Percentiles rank a stretch among this genome's conserved stretches.
Conservation (phyloP, 176 grass and related monocot genomes). For the Paspalum notatum region DNA sequence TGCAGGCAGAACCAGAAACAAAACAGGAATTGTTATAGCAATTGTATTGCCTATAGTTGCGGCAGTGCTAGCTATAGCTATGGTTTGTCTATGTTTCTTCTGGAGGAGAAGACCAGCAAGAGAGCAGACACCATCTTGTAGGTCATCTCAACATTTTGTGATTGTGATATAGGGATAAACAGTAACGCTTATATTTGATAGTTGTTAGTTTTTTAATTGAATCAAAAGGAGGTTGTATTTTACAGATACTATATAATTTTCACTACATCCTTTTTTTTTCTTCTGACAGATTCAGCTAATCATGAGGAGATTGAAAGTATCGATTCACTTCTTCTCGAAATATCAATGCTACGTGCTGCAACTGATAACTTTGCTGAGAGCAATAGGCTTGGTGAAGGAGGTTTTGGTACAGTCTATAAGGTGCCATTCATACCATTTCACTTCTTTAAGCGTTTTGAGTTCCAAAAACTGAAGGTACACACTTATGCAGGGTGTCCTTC, state of each 20-base stretch:
- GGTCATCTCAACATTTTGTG: slow-evolving; percentile 16
- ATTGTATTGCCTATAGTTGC: slow-evolving; percentile 49
- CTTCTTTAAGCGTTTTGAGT: not conserved
- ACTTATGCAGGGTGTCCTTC: slow-evolving; percentile 40
- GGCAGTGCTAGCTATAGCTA: slow-evolving; percentile 28
- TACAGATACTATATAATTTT: not conserved
- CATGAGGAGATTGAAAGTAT: slow-evolving; percentile 37
- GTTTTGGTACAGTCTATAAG: slow-evolving; percentile 88
- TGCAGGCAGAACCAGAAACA: slow-evolving; percentile 50
- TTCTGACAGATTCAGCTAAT: slow-evolving; percentile 48
- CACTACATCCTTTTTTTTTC: not conserved
- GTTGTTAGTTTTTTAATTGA: not conserved
- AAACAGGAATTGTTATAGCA: slow-evolving; percentile 26
- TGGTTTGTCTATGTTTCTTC: slow-evolving; percentile 38
- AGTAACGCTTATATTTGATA: not conserved
- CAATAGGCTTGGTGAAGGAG: slow-evolving; percentile 80
- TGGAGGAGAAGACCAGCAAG: slow-evolving; percentile 21
- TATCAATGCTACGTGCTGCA: slow-evolving; percentile 49
- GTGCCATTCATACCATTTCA: slow-evolving; percentile 31
- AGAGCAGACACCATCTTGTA: slow-evolving; percentile 38
- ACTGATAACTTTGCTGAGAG: slow-evolving; percentile 62
- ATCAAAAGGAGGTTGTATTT: not conserved
- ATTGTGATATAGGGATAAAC: not conserved
- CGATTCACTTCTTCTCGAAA: slow-evolving; percentile 56
- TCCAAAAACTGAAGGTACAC: not conserved